These are phyloP conservation scores for Glarea lozoyensis DNA, from an alignment of 495 filamentous ascomycete genomes.

Conservation along the genomic window DNA sequence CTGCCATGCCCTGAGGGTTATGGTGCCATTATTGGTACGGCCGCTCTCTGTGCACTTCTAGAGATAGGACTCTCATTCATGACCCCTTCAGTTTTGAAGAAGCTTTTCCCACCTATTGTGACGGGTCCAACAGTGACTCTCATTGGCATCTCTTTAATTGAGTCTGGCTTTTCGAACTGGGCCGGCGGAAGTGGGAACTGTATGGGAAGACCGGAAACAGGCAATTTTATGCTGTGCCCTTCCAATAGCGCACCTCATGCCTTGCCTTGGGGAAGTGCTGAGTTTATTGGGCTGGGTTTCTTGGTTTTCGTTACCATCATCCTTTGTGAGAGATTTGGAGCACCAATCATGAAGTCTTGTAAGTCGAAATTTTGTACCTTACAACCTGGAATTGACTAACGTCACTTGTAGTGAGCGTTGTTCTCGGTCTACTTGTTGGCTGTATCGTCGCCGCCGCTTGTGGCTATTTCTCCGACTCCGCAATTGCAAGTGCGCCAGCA, in stretches of 20 bases:
- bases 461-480: constrained; percentile 68
- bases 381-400: constrained; percentile 48
- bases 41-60: constrained; percentile 56
- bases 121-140: constrained; percentile 79
- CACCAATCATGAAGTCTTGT: constrained; percentile 50
- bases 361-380: background rate
- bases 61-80: constrained; percentile 72
- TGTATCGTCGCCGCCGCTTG: constrained; percentile 81
- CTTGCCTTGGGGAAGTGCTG: constrained; percentile 76
- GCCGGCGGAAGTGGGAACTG: constrained; percentile 67
- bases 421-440: constrained; percentile 73
- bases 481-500: constrained; percentile 63
- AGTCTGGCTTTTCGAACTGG: constrained; percentile 76
- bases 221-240: constrained; percentile 59
- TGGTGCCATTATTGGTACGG: constrained; percentile 75
- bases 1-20: constrained; percentile 82
- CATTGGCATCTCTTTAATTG: constrained; percentile 66
- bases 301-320: constrained; percentile 86
- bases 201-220: constrained; percentile 39
- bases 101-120: constrained; percentile 81
- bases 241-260: constrained; percentile 64
- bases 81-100: constrained; percentile 58
- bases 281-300: constrained; percentile 88
- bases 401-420: constrained; percentile 50
- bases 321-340: constrained; percentile 74